Evolutionary conservation across 768 basidiomycete genomes (phyloP).

Genomic region (Agaricus bisporus): DNA sequence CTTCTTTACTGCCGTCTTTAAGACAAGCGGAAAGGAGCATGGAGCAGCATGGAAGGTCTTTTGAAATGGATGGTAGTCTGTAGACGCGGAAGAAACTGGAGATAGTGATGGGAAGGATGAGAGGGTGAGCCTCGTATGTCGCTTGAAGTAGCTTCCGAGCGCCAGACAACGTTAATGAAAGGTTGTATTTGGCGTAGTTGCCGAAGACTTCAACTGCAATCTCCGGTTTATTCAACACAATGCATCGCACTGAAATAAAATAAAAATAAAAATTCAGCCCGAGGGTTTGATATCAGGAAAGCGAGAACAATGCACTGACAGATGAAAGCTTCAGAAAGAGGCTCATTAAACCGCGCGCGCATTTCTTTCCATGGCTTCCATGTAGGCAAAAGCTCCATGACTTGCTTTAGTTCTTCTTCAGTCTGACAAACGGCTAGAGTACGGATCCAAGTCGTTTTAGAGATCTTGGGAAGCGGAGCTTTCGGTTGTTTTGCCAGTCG

Average conservation of each 20-base stretch:
- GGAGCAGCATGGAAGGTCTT: conserved; percentile 52
- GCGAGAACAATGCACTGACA: conserved; percentile 33
- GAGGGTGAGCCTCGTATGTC: conserved; percentile 38
- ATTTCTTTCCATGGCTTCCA: conserved; percentile 47
- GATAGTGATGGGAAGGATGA: conserved; percentile 43
- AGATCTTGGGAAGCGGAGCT: conserved; percentile 27
- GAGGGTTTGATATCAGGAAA: not conserved
- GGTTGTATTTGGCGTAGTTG: conserved; percentile 54
- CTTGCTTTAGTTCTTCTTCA: conserved; percentile 40
- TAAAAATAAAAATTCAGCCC: not conserved
- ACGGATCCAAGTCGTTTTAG: conserved; percentile 42
- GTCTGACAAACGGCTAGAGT: conserved; percentile 45
- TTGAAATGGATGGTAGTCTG: conserved; percentile 42
- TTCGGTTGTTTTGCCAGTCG: conserved; percentile 34
- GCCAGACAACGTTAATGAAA: conserved; percentile 43
- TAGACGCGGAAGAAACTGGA: conserved; percentile 51
- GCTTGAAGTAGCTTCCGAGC: conserved; percentile 56
- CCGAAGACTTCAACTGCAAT: conserved; percentile 59
- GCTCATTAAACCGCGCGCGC: conserved; percentile 29
- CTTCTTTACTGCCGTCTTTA: conserved; percentile 34
- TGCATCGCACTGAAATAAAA: conserved; percentile 47
- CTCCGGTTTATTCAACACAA: conserved; percentile 46
- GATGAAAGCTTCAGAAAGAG: conserved; percentile 43
- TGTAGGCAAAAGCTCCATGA: conserved; percentile 40
- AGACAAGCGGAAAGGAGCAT: conserved; percentile 54